These are phyloP conservation scores for Mycena venus DNA, from an alignment of 768 basidiomycete genomes.

Conservation along the genomic window DNA sequence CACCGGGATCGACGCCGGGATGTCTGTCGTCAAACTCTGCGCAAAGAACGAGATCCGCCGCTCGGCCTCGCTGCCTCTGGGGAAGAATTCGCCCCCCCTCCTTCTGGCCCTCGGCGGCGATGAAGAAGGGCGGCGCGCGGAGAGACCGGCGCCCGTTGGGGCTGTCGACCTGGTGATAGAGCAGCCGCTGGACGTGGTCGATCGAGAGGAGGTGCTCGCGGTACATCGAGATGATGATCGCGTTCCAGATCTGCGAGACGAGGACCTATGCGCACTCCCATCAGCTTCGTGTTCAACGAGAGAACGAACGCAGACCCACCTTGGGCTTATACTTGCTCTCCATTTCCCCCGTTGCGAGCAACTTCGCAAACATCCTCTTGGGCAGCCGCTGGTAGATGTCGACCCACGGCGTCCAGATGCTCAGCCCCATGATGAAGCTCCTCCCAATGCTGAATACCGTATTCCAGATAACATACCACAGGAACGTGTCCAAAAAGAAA, in stretches of 20 bases:
- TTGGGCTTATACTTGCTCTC: conserved; percentile 99
- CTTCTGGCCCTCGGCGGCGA: conserved; percentile 93
- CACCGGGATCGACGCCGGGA: conserved; percentile 94
- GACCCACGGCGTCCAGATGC: conserved; percentile 99
- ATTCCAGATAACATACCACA: conserved; percentile 99
- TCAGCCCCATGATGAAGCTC: conserved; percentile 91
- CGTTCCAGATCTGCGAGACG: conserved; percentile 99
- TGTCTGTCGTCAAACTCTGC: conserved; percentile 92
- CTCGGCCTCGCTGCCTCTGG: conserved; percentile 93
- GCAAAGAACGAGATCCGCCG: conserved; percentile 99
- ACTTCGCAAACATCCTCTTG: conserved; percentile 96
- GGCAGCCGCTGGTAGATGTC: conserved; percentile 97
- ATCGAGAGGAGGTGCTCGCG: conserved; percentile 98
- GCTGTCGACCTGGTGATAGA: conserved; percentile 94
- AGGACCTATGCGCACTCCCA: conserved; percentile 71
- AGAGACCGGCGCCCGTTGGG: conserved; percentile 75
- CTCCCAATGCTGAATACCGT: conserved; percentile 92
- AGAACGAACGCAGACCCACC: conserved; percentile 57
- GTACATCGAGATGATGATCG: conserved; percentile 99
- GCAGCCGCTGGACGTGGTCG: conserved; percentile 96
- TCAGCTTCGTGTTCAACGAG: neutral
- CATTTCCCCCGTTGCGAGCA: conserved; percentile 95
- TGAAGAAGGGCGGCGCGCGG: conserved; percentile 97
- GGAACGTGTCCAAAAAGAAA: conserved; percentile 99
- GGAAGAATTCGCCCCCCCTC: conserved; percentile 91